Conservation (phyloP, 2,329 filamentous ascomycete species). For the Cucurbitaria berberidis region DNA sequence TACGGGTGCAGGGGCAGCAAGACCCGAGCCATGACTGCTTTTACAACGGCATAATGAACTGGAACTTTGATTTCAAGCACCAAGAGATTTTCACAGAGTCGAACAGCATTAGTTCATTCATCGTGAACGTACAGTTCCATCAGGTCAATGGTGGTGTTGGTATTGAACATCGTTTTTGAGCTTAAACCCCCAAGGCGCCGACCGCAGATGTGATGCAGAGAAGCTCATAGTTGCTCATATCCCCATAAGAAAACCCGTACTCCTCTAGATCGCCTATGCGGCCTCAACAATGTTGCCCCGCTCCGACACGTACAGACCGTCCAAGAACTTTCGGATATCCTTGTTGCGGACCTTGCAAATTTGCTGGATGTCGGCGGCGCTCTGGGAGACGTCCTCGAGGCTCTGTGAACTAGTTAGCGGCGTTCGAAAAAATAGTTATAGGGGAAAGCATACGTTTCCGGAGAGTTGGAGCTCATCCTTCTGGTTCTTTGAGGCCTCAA, state of each 20-base stretch:
- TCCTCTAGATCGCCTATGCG: conserved; percentile 39
- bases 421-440: background rate
- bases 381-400: conserved; percentile 96
- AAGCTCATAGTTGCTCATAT: conserved; percentile 50
- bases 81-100: background rate
- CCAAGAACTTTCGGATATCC: conserved; percentile 99
- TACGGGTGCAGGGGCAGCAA: background rate
- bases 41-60: background rate
- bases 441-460: conserved; percentile 68
- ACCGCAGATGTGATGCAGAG: conserved; percentile 49
- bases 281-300: conserved; percentile 89
- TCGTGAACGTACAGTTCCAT: conserved; percentile 20
- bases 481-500: conserved; percentile 86
- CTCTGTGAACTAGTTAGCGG: conserved; percentile 55
- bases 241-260: conserved; percentile 50
- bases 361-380: conserved; percentile 98
- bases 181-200: conserved; percentile 47
- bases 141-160: conserved; percentile 42
- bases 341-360: conserved; percentile 99
- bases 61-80: background rate
- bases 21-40: background rate
- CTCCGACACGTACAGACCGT: conserved; percentile 99
- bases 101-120: conserved; percentile 1
- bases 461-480: conserved; percentile 96
- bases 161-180: conserved; percentile 50